phyloP scores from a whole-genome alignment of 768 basidiomycete genomes.

The Mycena vulgaris region DNA sequence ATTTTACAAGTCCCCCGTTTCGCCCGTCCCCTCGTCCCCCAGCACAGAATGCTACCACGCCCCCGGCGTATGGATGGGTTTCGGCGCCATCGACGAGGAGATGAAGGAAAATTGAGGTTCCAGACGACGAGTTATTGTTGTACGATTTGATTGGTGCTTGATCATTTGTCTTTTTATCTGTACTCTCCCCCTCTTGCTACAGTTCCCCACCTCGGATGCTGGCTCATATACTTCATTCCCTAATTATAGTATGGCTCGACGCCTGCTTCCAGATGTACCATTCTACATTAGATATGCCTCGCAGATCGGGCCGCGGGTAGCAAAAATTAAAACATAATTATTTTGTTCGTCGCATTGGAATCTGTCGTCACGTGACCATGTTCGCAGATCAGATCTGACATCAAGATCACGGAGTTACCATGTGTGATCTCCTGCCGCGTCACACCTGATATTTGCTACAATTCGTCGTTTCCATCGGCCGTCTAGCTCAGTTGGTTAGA shows the following conservation, averaged over 20 bases:
- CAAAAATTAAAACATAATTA: too few relatives aligned
- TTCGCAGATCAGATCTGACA: too few relatives aligned
- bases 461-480: too few relatives aligned
- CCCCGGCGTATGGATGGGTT: conserved; percentile 28
- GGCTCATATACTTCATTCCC: conserved; percentile 14
- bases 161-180: conserved; percentile 21
- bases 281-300: neutral
- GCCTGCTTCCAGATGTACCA: conserved; percentile 9
- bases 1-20: conserved; percentile 25
- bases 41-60: conserved; percentile 33
- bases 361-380: too few relatives aligned
- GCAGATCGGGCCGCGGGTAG: too few relatives aligned
- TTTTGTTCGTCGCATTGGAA: too few relatives aligned
- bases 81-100: conserved; percentile 37
- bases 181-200: conserved; percentile 4
- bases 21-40: conserved; percentile 35
- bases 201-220: neutral
- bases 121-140: conserved; percentile 26
- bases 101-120: conserved; percentile 33
- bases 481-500: conserved; percentile 96
- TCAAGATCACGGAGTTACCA: too few relatives aligned
- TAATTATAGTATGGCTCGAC: conserved; percentile 32
- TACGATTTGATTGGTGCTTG: conserved; percentile 32
- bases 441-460: too few relatives aligned
- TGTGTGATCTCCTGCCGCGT: too few relatives aligned